Evolutionary conservation across 345 rosid species (phyloP).

Genomic region (Noccaea bulbosa): DNA sequence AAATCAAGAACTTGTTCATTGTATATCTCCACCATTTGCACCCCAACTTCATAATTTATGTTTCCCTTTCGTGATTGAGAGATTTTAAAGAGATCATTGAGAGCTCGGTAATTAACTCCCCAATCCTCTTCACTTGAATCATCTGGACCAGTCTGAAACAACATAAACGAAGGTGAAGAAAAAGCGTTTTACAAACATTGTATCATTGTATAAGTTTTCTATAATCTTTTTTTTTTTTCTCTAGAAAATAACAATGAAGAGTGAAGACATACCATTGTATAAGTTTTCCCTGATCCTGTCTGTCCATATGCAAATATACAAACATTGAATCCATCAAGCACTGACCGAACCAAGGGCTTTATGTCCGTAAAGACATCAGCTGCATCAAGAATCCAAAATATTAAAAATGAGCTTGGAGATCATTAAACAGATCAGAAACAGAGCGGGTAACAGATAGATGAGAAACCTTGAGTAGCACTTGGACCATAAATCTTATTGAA

Average conservation of each 20-base stretch:
- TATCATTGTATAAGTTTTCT: no score
- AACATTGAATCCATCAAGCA: conserved; percentile 83
- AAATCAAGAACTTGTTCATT: conserved; percentile 90
- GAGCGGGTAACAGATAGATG: conserved; percentile 6
- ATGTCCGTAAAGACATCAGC: conserved; percentile 78
- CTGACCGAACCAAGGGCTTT: conserved; percentile 73
- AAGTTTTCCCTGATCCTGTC: conserved; percentile 96
- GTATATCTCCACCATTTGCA: conserved; percentile 93
- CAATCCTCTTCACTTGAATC: conserved; percentile 66
- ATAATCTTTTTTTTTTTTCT: neutral
- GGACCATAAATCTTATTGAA: conserved; percentile 82
- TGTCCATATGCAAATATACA: conserved; percentile 99
- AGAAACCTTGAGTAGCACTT: conserved; percentile 76
- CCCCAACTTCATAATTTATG: conserved; percentile 63
- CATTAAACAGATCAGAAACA: neutral
- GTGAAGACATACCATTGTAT: conserved; percentile 69
- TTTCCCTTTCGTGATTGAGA: conserved; percentile 62
- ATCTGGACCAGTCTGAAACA: conserved; percentile 70
- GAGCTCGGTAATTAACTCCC: conserved; percentile 92
- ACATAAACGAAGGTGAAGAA: neutral
- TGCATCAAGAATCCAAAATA: conserved; percentile 52
- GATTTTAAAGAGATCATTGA: conserved; percentile 72
- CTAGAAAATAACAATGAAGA: neutral
- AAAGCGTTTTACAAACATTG: neutral
- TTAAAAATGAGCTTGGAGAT: conserved; percentile 11